Evolutionary conservation across 2,329 filamentous ascomycete species (phyloP).

Genomic region (Pyricularia sp.): DNA sequence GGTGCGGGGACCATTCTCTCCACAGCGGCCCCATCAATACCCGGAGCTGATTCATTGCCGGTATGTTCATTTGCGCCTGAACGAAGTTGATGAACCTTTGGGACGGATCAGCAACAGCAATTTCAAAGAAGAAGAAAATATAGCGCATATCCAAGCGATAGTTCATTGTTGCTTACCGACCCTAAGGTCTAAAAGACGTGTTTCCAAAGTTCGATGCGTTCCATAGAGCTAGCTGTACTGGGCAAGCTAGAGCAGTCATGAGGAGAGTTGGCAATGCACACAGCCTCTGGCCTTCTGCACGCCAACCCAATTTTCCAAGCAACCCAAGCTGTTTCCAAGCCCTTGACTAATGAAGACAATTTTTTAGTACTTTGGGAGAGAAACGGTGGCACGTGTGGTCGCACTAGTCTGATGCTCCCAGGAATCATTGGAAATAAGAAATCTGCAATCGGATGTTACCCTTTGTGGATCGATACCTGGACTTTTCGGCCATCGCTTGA

Average conservation of each 20-base stretch:
- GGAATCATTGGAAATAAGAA: not conserved
- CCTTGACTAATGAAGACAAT: not conserved
- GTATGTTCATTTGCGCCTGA: too few species aligned
- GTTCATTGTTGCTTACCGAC: too few species aligned
- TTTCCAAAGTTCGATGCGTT: not conserved
- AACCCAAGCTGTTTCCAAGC: not conserved
- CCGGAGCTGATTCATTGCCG: not conserved
- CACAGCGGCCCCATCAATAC: not conserved
- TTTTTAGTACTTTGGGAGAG: not conserved
- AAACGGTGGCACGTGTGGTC: not conserved
- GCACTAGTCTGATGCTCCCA: not conserved
- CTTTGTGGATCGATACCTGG: not conserved
- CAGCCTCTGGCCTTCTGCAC: not conserved
- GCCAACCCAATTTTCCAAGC: not conserved
- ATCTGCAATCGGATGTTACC: not conserved
- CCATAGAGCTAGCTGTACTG: not conserved
- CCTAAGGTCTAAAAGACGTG: not conserved
- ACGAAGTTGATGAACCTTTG: not conserved
- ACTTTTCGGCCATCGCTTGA: not conserved
- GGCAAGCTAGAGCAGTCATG: not conserved
- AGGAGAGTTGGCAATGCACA: not conserved
- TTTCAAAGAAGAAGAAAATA: too few species aligned
- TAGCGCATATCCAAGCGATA: too few species aligned
- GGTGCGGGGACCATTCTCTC: not conserved
- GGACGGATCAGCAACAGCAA: too few species aligned